These are phyloP conservation scores for Flaveria ramosissima DNA, from an alignment of 129 eudicot genomes.

Conservation along the genomic window DNA sequence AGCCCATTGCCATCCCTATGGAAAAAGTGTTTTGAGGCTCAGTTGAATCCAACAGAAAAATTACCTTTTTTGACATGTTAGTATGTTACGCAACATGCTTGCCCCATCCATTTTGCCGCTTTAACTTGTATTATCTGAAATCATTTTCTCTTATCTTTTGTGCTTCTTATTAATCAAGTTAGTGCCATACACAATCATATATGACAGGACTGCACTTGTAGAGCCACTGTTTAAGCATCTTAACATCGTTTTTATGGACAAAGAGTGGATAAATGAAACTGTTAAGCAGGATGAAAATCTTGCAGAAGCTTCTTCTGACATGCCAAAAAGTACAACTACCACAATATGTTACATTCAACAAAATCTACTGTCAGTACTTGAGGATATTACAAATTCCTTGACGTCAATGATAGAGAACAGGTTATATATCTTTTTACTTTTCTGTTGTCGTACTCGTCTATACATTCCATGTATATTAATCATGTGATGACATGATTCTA, in stretches of 20 bases:
- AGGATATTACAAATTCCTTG: slow-evolving; percentile 63
- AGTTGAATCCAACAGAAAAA: not conserved
- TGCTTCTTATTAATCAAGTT: slow-evolving; percentile 9
- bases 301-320: slow-evolving; percentile 44
- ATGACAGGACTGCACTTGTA: slow-evolving; percentile 48
- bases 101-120: not conserved
- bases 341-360: slow-evolving; percentile 56
- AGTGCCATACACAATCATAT: slow-evolving; percentile 1
- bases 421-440: slow-evolving; percentile 18
- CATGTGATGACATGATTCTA: slow-evolving; percentile 5
- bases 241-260: slow-evolving; percentile 43
- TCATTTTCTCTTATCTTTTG: slow-evolving; percentile 11
- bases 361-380: slow-evolving; percentile 66
- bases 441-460: not conserved
- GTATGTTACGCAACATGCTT: too few relatives aligned
- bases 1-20: too few relatives aligned
- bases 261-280: slow-evolving; percentile 45
- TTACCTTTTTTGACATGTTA: not conserved
- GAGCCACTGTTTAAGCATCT: slow-evolving; percentile 72
- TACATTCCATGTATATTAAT: slow-evolving; percentile 12
- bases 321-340: slow-evolving; percentile 31
- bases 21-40: not conserved
- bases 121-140: not conserved
- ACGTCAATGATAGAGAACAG: slow-evolving; percentile 28
- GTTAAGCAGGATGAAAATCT: slow-evolving; percentile 38